A percentile compares a stretch with the other conserved stretches of the same genome.
Evolutionary conservation across 345 rosid species (phyloP).

Genomic region (Odontarrhena argentea): DNA sequence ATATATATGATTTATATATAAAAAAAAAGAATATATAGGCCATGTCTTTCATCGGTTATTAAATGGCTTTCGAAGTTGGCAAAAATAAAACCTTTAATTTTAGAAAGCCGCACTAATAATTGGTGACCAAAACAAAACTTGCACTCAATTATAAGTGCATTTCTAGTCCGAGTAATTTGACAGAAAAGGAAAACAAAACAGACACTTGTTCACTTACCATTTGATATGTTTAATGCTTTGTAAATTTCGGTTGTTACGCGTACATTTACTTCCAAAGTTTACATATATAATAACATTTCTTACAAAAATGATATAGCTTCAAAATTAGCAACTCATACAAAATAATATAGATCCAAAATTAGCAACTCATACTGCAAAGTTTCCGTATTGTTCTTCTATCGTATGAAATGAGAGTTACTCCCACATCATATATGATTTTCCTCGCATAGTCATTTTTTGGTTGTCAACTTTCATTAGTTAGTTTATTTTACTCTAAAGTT

Average conservation of each 20-base stretch:
- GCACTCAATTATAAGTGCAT: neutral
- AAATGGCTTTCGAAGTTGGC: neutral
- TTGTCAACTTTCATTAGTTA: too few relatives aligned
- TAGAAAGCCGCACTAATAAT: neutral
- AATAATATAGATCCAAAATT: too few relatives aligned
- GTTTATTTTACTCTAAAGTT: too few relatives aligned
- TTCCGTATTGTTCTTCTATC: too few relatives aligned
- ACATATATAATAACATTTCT: neutral
- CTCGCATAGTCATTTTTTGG: too few relatives aligned
- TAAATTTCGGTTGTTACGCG: constrained; percentile 7
- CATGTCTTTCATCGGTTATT: too few relatives aligned
- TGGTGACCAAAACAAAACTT: neutral
- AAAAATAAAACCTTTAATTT: neutral
- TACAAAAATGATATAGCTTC: neutral
- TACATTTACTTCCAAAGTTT: neutral
- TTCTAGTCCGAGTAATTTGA: neutral
- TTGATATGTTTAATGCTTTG: neutral
- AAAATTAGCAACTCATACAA: too few relatives aligned
- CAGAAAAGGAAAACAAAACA: neutral
- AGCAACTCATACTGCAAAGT: too few relatives aligned
- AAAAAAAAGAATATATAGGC: too few relatives aligned
- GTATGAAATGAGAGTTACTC: too few relatives aligned
- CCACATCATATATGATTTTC: too few relatives aligned
- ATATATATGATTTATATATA: too few relatives aligned
- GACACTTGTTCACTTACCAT: constrained; percentile 1